phyloP scores from a whole-genome alignment of 78 protist genomes.

The Pelomyxa schiedti region DNA sequence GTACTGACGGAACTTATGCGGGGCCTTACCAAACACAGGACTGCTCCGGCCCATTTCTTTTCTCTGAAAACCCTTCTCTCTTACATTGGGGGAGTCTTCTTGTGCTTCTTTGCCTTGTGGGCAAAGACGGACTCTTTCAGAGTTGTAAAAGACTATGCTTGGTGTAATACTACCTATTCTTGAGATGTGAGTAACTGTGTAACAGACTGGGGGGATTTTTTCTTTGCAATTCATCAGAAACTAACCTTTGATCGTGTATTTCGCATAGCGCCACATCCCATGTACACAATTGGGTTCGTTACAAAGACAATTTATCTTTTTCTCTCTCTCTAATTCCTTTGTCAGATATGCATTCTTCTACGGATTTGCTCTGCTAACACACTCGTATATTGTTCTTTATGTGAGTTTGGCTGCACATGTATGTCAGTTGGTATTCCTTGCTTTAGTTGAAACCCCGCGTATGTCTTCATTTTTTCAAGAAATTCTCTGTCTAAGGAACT shows the following conservation, averaged over 20 bases:
- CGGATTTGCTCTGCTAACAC: slow-evolving; percentile 60
- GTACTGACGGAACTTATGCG: too few species aligned
- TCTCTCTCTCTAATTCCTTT: too few species aligned
- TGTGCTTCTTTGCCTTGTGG: slow-evolving; percentile 50
- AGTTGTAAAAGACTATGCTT: slow-evolving; percentile 75
- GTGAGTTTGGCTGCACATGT: slow-evolving; percentile 58
- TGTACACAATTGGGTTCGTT: slow-evolving; percentile 85
- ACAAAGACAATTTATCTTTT: too few species aligned
- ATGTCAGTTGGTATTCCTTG: slow-evolving; percentile 63
- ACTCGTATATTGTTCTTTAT: slow-evolving; percentile 62
- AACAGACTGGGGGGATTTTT: slow-evolving; percentile 80
- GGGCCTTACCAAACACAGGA: too few species aligned
- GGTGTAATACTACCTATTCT: too few species aligned
- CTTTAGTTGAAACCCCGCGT: slow-evolving; percentile 71
- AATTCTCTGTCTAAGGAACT: too few species aligned
- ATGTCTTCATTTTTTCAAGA: too few species aligned
- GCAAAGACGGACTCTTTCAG: slow-evolving; percentile 78
- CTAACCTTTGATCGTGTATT: slow-evolving; percentile 73
- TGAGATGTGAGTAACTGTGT: too few species aligned
- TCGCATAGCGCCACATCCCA: slow-evolving; percentile 80
- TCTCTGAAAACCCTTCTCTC: slow-evolving; percentile 12
- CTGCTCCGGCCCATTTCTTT: slow-evolving; percentile 1
- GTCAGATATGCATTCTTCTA: slow-evolving; percentile 60
- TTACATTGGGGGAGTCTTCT: slow-evolving; percentile 44
- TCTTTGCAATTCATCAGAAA: slow-evolving; percentile 61